Evolutionary conservation across 2,329 filamentous ascomycete genomes (phyloP).

Genomic region (Dactylellina leptospora): DNA sequence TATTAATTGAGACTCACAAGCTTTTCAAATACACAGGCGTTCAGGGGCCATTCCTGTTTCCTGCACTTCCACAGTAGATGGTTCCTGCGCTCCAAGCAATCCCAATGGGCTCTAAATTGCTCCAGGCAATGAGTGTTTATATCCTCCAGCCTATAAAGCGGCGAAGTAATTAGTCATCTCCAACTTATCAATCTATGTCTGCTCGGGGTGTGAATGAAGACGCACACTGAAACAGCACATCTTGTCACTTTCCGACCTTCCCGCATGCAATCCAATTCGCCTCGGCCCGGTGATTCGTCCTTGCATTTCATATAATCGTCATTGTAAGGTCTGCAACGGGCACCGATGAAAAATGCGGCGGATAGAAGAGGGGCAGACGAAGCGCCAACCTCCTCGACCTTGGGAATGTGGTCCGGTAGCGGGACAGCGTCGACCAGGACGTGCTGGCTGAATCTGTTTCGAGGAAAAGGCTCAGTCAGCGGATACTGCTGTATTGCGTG

Average conservation of each 20-base stretch:
- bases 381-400: conserved; percentile 90
- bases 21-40: conserved; percentile 95
- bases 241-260: conserved; percentile 95
- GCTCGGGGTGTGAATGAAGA: too few relatives aligned
- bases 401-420: conserved; percentile 88
- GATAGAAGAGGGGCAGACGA: conserved; percentile 91
- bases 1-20: conserved; percentile 70
- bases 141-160: conserved; percentile 78
- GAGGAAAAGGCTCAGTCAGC: conserved; percentile 1
- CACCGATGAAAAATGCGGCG: conserved; percentile 95
- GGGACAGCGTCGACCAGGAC: conserved; percentile 95
- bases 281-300: conserved; percentile 86
- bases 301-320: conserved; percentile 99
- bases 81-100: conserved; percentile 96
- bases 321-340: conserved; percentile 92
- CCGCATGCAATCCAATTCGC: conserved; percentile 93
- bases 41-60: conserved; percentile 84
- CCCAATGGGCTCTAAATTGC: conserved; percentile 92
- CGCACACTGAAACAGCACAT: conserved; percentile 95
- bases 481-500: background rate
- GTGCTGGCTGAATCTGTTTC: conserved; percentile 86
- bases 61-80: conserved; percentile 97
- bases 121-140: conserved; percentile 93
- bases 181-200: conserved; percentile 1
- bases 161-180: conserved; percentile 16